These are phyloP conservation scores for Spathaspora boniae DNA, from an alignment of 805 yeast species.

Conservation along the genomic window DNA sequence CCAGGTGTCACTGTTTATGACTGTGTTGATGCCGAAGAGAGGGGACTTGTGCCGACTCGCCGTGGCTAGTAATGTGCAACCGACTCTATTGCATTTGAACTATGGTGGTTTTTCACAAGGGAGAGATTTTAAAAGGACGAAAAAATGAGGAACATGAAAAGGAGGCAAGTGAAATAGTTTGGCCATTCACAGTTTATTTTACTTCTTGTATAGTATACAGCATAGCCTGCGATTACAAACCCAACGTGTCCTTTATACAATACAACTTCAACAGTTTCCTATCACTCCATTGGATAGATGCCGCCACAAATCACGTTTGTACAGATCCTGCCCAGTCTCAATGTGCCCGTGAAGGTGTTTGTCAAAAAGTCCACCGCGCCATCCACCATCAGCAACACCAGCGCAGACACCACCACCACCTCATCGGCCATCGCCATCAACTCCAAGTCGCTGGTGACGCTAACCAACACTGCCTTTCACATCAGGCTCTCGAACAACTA, in stretches of 20 bases:
- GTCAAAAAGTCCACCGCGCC: conserved; percentile 6
- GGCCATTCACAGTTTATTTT: too few species aligned
- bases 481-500: conserved; percentile 10
- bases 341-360: conserved; percentile 12
- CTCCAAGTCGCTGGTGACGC: conserved; percentile 11
- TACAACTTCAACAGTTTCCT: background rate
- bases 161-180: too few species aligned
- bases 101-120: too few species aligned
- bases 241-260: background rate
- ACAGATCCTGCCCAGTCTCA: conserved; percentile 5
- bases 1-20: too few species aligned
- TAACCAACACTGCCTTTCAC: conserved; percentile 10
- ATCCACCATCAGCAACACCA: background rate
- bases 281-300: conserved; percentile 6
- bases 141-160: too few species aligned
- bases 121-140: too few species aligned
- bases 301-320: conserved; percentile 14
- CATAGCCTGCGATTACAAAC: too few species aligned
- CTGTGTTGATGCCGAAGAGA: too few species aligned
- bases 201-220: too few species aligned
- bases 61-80: too few species aligned
- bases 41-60: too few species aligned
- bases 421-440: conserved; percentile 9
- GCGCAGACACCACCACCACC: background rate
- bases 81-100: too few species aligned